Percentiles rank a stretch among this genome's conserved stretches.
These are phyloP conservation scores for Nemania serpens DNA, from an alignment of 2,329 filamentous ascomycete genomes.

Conservation along the genomic window DNA sequence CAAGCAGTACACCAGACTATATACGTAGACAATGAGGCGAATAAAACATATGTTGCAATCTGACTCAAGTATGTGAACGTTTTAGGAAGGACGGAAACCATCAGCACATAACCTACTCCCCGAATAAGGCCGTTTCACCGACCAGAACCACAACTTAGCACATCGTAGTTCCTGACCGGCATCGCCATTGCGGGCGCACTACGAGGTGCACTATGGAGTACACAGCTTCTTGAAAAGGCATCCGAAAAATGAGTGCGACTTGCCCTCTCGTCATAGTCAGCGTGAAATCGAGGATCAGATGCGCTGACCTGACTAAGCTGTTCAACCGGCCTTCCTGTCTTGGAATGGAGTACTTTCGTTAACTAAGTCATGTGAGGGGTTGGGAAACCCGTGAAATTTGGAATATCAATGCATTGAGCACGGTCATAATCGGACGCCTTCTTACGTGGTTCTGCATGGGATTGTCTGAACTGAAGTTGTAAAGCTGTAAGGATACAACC, in stretches of 20 bases:
- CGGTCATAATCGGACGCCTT: neutral
- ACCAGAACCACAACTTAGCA: neutral
- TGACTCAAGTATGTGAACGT: slow-evolving; percentile 2
- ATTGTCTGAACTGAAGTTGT: neutral
- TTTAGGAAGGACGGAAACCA: slow-evolving; percentile 24
- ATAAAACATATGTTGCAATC: slow-evolving; percentile 19
- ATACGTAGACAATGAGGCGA: neutral
- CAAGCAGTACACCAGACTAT: neutral
- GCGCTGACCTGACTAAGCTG: neutral
- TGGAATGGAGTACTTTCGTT: neutral
- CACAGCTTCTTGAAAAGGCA: neutral
- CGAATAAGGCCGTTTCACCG: slow-evolving; percentile 1
- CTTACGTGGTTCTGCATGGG: neutral
- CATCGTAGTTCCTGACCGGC: neutral
- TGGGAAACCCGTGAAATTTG: neutral
- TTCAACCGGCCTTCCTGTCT: slow-evolving; percentile 17
- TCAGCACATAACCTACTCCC: neutral
- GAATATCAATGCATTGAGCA: neutral
- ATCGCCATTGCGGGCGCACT: neutral
- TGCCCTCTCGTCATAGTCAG: slow-evolving; percentile 12
- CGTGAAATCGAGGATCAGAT: slow-evolving; percentile 2
- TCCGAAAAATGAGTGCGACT: neutral
- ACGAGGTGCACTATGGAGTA: neutral
- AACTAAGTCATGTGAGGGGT: neutral
- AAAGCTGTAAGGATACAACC: too few species aligned